Conservation (phyloP, 345 rosid genomes). For the Dimocarpus longan region DNA sequence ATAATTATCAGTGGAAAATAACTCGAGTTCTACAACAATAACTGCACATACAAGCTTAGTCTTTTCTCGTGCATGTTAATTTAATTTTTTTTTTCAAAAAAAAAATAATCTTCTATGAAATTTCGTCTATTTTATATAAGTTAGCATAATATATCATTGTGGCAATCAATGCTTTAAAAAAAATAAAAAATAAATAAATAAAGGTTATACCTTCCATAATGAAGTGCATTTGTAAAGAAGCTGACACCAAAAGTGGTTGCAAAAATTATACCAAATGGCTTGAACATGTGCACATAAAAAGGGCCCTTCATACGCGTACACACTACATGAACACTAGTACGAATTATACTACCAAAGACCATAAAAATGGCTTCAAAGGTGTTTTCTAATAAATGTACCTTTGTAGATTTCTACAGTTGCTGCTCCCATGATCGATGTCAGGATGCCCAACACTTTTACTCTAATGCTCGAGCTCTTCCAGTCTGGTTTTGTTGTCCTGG, state of each 20-base stretch:
- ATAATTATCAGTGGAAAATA: no score
- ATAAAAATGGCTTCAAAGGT: no score
- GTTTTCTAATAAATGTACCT: conserved; percentile 57
- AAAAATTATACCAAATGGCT: conserved; percentile 72
- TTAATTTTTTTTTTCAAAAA: no score
- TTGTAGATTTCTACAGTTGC: conserved; percentile 49
- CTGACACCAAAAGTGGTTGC: conserved; percentile 58
- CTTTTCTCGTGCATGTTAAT: no score
- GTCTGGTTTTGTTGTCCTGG: conserved; percentile 52
- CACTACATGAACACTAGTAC: conserved; percentile 58
- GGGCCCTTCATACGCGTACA: conserved; percentile 60
- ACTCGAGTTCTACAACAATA: no score
- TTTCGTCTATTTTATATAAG: no score
- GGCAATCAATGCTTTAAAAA: no score
- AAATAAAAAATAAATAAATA: not conserved
- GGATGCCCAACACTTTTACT: conserved; percentile 51
- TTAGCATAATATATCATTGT: no score
- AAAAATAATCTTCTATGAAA: no score
- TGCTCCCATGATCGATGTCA: conserved; percentile 60
- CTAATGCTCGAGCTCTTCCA: conserved; percentile 52
- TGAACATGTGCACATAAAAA: conserved; percentile 68
- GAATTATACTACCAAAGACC: conserved; percentile 58
- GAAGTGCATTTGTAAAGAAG: conserved; percentile 78
- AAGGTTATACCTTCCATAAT: conserved; percentile 66
- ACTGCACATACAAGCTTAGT: no score